phyloP scores from a whole-genome alignment of 805 yeast genomes.

The Candida verbasci region DNA sequence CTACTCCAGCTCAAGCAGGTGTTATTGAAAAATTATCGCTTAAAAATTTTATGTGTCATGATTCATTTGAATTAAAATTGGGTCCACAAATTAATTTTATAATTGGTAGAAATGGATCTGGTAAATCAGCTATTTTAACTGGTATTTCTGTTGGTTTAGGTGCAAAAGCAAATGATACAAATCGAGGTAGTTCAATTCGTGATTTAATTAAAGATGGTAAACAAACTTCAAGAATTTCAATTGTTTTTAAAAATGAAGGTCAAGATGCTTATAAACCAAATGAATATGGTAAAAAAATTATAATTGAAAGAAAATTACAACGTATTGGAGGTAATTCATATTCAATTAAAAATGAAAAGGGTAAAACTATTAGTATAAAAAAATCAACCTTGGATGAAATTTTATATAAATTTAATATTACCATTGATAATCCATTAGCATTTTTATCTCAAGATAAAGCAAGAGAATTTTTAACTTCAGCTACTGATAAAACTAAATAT shows the following conservation, averaged over 20 bases:
- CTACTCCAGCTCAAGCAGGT: slow-evolving; percentile 50
- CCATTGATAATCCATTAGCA: slow-evolving; percentile 87
- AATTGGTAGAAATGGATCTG: slow-evolving; percentile 88
- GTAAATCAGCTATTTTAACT: slow-evolving; percentile 83
- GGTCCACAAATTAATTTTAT: slow-evolving; percentile 84
- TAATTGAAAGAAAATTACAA: slow-evolving; percentile 62
- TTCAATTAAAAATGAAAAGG: slow-evolving; percentile 47
- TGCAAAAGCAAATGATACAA: slow-evolving; percentile 82
- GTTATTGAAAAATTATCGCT: slow-evolving; percentile 59
- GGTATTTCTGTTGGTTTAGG: slow-evolving; percentile 87
- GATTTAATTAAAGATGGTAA: slow-evolving; percentile 76
- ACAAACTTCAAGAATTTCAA: slow-evolving; percentile 59
- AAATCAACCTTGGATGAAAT: slow-evolving; percentile 65
- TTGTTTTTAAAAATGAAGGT: slow-evolving; percentile 63
- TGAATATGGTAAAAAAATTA: slow-evolving; percentile 63
- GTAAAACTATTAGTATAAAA: slow-evolving; percentile 53
- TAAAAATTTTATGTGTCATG: slow-evolving; percentile 87
- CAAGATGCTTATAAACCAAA: slow-evolving; percentile 61
- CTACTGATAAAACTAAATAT: slow-evolving; percentile 70
- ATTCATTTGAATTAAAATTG: slow-evolving; percentile 65
- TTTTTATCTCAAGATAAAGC: slow-evolving; percentile 94
- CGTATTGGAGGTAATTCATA: slow-evolving; percentile 47
- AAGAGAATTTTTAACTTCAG: slow-evolving; percentile 76
- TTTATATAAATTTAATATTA: slow-evolving; percentile 65
- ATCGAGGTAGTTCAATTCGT: slow-evolving; percentile 70